A percentile compares a stretch with the other conserved stretches of the same genome.
phyloP scores from a whole-genome alignment of 2,329 filamentous ascomycete species.

The Botrytis aclada region DNA sequence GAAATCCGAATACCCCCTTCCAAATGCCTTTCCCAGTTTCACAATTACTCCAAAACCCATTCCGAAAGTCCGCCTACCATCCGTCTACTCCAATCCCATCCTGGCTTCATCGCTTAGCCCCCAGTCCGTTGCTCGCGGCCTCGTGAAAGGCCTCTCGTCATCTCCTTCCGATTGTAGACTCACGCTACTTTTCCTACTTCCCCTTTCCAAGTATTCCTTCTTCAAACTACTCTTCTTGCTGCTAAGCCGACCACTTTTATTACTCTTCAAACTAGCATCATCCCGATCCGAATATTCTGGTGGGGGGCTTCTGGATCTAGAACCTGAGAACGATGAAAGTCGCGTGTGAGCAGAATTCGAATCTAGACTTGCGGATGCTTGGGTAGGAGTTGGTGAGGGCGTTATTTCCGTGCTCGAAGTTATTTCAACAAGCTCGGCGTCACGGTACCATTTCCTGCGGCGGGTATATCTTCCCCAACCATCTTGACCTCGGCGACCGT shows the following conservation, averaged over 20 bases:
- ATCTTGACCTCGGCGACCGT: conserved; percentile 77
- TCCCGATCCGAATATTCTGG: conserved; percentile 24
- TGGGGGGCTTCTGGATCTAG: conserved; percentile 20
- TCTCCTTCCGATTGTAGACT: conserved; percentile 36
- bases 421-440: conserved; percentile 88
- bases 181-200: conserved; percentile 24
- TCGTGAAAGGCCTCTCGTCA: conserved; percentile 49
- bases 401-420: conserved; percentile 44
- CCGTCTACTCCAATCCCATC: conserved; percentile 70
- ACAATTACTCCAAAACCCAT: conserved; percentile 7
- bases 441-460: conserved; percentile 91
- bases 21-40: background rate
- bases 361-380: conserved; percentile 13
- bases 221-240: conserved; percentile 24
- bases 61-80: background rate
- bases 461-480: conserved; percentile 95
- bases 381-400: conserved; percentile 43
- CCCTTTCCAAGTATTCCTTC: conserved; percentile 26
- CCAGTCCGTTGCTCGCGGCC: conserved; percentile 62
- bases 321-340: conserved; percentile 14
- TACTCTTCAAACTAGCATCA: conserved; percentile 24
- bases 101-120: conserved; percentile 79
- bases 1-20: background rate
- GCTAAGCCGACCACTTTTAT: conserved; percentile 24
- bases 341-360: conserved; percentile 9